These are phyloP conservation scores for Glaciozyma martinii DNA, from an alignment of 768 basidiomycete genomes.

Conservation along the genomic window DNA sequence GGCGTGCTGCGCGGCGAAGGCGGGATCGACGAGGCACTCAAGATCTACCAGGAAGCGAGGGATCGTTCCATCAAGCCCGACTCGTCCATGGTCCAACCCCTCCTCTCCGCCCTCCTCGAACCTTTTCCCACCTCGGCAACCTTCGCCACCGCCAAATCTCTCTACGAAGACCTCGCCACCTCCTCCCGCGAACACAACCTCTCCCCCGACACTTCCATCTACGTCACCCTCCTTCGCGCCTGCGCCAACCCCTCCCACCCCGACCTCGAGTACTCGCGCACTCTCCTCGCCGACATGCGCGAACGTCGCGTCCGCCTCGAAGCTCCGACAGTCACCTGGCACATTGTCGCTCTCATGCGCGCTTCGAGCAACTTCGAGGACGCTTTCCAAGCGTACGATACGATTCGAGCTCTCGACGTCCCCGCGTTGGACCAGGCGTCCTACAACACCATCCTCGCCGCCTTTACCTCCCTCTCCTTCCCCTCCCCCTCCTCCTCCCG, in stretches of 20 bases:
- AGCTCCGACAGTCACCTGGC: slow-evolving; percentile 47
- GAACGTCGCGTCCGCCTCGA: slow-evolving; percentile 46
- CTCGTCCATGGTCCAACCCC: slow-evolving; percentile 30
- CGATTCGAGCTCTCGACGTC: slow-evolving; percentile 37
- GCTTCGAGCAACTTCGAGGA: slow-evolving; percentile 49
- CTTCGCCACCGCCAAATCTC: slow-evolving; percentile 8
- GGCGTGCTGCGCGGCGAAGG: background rate
- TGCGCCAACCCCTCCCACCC: slow-evolving; percentile 22
- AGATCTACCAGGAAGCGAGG: slow-evolving; percentile 20
- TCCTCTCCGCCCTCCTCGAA: slow-evolving; percentile 13
- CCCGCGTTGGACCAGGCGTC: slow-evolving; percentile 10
- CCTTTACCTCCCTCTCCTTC: slow-evolving; percentile 54
- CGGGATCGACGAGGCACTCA: slow-evolving; percentile 13
- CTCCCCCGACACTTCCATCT: slow-evolving; percentile 19
- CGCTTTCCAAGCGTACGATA: slow-evolving; percentile 57
- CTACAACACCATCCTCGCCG: slow-evolving; percentile 37
- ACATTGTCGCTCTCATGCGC: slow-evolving; percentile 61
- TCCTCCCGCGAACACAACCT: background rate
- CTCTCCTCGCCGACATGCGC: slow-evolving; percentile 60
- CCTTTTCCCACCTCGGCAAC: background rate
- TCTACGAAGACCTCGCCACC: slow-evolving; percentile 29
- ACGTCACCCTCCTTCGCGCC: slow-evolving; percentile 21
- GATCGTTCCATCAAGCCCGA: slow-evolving; percentile 23
- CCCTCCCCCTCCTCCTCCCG: slow-evolving; percentile 57
- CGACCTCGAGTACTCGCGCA: slow-evolving; percentile 25